Evolutionary conservation across 768 basidiomycete species (phyloP), one percentile per base, ranked within the genome.

Genomic region (Strobilomyces echinocephalus): DNA sequence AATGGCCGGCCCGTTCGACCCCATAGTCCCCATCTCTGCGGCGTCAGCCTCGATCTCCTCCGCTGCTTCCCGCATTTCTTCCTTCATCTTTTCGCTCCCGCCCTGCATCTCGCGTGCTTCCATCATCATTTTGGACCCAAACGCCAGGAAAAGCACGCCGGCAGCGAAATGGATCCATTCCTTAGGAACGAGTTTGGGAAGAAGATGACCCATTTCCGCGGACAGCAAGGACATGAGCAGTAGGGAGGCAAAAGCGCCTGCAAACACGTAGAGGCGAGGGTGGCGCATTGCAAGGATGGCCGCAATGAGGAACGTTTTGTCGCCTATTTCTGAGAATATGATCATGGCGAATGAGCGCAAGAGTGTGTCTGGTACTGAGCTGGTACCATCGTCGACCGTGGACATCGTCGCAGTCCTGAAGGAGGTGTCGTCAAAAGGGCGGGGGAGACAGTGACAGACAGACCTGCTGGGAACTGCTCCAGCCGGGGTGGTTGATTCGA

Each of bases 31-130:
- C 8, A 72, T 68, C 18, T 65, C 76, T 2, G 77, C 81, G 33
- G 84, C 87, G 56, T 92, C 89, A 4, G 82, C 89, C 61, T 92
- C 85, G 48, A 98, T 88, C 72, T 99, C 95, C 67, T 95, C 92
- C 72, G 88, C 87, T n/a, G 91, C 88, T 73, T 99, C 95, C 50
- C 82, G 80, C 87, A 97, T 91, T 72, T 98, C 97, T 69, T 97
- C 95, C 63, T 85, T 72, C 15, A 97, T 87, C 72, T 93, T 92
- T 55, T 82, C 86, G 49, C 74, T 85, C 7, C 89, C 92, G 0
- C 74, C 73, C 50, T 81, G 75, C 91, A 98, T 97, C 58, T 75
- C 76, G 49, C 83, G 73, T 4, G 84, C 95, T 67, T 99, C 95
- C 65, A 85, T 73, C 50, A 92, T 64, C 92, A 99, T 95, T 72